Evolutionary conservation across 495 filamentous ascomycete species (phyloP).

Genomic region (Penicillium silybi): DNA sequence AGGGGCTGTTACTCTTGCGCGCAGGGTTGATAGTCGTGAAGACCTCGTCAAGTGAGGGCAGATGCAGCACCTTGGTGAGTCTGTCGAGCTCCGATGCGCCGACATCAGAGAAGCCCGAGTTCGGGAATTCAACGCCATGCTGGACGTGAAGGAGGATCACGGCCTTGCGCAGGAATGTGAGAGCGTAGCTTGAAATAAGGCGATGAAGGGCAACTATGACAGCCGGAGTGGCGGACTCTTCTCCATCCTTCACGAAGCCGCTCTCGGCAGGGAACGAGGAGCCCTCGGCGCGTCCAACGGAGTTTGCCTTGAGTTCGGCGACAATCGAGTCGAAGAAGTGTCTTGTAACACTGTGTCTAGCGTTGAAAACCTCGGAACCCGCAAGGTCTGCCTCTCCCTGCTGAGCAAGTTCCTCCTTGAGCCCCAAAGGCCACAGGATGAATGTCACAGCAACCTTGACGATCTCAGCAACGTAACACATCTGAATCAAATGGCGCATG

Average conservation of each 20-base stretch:
- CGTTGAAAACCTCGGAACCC: constrained; percentile 27
- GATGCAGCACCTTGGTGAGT: constrained; percentile 64
- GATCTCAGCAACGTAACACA: constrained; percentile 91
- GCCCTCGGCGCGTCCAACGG: constrained; percentile 39
- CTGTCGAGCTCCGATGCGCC: constrained; percentile 77
- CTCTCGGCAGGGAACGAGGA: constrained; percentile 40
- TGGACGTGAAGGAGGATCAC: constrained; percentile 81
- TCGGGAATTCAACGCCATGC: constrained; percentile 83
- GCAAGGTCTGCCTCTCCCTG: constrained; percentile 31
- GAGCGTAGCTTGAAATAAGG: constrained; percentile 71
- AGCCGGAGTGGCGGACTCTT: constrained; percentile 34
- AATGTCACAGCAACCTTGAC: constrained; percentile 63
- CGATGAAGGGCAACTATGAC: constrained; percentile 46
- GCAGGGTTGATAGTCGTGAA: constrained; percentile 47
- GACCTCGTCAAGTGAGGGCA: constrained; percentile 80
- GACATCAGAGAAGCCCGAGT: constrained; percentile 59
- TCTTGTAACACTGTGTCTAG: constrained; percentile 26
- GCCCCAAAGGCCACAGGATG: constrained; percentile 39
- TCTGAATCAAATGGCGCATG: constrained; percentile 74
- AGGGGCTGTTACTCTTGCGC: constrained; percentile 28
- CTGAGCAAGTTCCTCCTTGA: constrained; percentile 38
- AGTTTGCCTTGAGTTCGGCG: constrained; percentile 41
- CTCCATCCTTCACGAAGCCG: constrained; percentile 44
- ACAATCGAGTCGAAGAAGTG: constrained; percentile 44
- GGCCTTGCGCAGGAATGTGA: constrained; percentile 86